These are phyloP conservation scores for Cardamine resedifolia DNA, from an alignment of 345 rosid species.

Conservation along the genomic window DNA sequence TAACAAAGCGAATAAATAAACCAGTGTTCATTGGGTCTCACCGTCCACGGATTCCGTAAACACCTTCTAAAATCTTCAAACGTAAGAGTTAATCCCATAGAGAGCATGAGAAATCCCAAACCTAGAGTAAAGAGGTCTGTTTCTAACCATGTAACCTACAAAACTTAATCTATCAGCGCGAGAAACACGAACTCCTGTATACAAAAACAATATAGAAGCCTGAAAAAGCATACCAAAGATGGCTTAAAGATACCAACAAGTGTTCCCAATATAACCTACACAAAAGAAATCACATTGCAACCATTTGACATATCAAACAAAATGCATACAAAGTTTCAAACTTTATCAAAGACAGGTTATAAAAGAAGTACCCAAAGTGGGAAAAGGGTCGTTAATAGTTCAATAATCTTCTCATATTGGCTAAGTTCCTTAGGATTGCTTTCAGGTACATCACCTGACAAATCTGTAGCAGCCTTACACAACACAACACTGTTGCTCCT, in stretches of 20 bases:
- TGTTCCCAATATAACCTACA: constrained; percentile 87
- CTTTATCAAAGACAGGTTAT: constrained; percentile 4
- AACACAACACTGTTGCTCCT: constrained; percentile 42
- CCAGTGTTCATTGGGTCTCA: constrained; percentile 40
- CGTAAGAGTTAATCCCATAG: constrained; percentile 93
- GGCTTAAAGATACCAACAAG: constrained; percentile 90
- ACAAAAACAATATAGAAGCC: neutral
- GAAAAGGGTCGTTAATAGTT: constrained; percentile 84
- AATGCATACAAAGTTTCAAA: neutral
- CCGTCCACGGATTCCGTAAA: constrained; percentile 96
- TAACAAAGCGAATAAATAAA: constrained; percentile 1
- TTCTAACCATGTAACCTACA: constrained; percentile 91
- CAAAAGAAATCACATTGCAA: constrained; percentile 4
- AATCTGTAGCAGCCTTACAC: constrained; percentile 69
- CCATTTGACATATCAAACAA: neutral
- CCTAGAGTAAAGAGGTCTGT: constrained; percentile 87
- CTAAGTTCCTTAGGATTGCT: constrained; percentile 52
- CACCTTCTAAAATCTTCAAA: constrained; percentile 92
- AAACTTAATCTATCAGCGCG: neutral
- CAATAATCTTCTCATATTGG: constrained; percentile 75
- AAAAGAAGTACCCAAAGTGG: constrained; percentile 75
- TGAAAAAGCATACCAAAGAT: constrained; percentile 58
- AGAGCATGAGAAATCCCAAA: constrained; percentile 95
- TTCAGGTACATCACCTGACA: constrained; percentile 60
- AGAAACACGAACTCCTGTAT: neutral